phyloP scores from a whole-genome alignment of 768 basidiomycete genomes.

The Agaricus sinodeliciosus region DNA sequence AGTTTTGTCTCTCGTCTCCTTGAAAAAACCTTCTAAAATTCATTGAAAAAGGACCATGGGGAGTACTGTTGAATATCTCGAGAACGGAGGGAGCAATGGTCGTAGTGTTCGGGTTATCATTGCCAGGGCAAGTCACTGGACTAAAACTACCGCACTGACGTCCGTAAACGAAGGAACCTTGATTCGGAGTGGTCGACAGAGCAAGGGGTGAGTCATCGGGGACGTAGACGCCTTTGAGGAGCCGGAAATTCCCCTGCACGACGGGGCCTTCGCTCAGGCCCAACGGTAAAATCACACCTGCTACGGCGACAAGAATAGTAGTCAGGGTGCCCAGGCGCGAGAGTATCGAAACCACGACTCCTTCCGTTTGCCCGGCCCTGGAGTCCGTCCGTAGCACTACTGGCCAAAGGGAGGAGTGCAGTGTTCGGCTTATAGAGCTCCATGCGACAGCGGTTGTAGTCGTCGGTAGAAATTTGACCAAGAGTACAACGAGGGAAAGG shows the following conservation, averaged over 20 bases:
- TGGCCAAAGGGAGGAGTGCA: constrained; percentile 18
- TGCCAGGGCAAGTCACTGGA: constrained; percentile 15
- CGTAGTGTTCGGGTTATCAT: constrained; percentile 11
- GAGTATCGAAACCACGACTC: constrained; percentile 10
- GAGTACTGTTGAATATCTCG: constrained; percentile 15
- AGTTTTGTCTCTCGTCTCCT: constrained; percentile 11
- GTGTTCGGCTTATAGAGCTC: constrained; percentile 15
- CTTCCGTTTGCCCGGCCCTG: background rate
- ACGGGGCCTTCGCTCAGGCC: constrained; percentile 15
- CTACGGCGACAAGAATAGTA: constrained; percentile 14
- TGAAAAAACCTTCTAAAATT: constrained; percentile 16
- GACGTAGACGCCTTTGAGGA: constrained; percentile 10
- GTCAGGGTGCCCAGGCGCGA: constrained; percentile 12
- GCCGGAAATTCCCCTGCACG: background rate
- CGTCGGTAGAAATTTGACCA: constrained; percentile 13
- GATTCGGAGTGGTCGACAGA: constrained; percentile 14
- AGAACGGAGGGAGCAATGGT: constrained; percentile 12
- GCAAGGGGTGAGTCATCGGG: constrained; percentile 16
- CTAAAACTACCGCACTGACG: constrained; percentile 15
- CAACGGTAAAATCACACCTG: constrained; percentile 16
- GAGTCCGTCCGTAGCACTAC: constrained; percentile 14
- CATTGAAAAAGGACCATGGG: constrained; percentile 17
- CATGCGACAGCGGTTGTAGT: constrained; percentile 16
- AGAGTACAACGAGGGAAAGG: constrained; percentile 16
- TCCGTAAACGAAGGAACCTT: constrained; percentile 12